phyloP scores from a whole-genome alignment of 2,329 filamentous ascomycete species.

The Ascochyta clinopodiicola region DNA sequence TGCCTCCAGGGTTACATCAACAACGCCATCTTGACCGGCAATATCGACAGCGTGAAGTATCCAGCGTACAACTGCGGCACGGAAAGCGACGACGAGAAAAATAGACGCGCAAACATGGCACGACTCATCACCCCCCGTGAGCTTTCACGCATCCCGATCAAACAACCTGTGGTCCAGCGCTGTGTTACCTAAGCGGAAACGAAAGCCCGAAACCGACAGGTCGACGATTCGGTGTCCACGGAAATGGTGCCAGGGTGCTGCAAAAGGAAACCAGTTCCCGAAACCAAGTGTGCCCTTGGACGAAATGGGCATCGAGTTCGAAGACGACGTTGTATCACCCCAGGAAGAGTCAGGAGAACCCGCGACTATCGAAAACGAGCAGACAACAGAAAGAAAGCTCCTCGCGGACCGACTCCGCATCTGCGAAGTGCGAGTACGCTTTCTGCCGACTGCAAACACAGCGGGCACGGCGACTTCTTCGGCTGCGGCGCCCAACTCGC shows the following conservation, averaged over 20 bases:
- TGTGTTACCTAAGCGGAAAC: slow-evolving; percentile 15
- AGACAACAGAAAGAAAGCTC: background rate
- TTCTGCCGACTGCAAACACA: slow-evolving; percentile 1
- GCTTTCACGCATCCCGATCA: background rate
- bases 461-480: slow-evolving; percentile 8
- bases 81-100: background rate
- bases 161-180: background rate
- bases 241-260: slow-evolving; percentile 2
- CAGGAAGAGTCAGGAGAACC: background rate
- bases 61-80: background rate
- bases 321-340: background rate
- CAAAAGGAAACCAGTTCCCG: background rate
- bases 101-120: background rate
- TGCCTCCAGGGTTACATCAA: slow-evolving; percentile 7
- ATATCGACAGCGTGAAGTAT: background rate
- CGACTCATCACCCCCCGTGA: background rate
- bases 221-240: slow-evolving; percentile 3
- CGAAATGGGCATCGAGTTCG: background rate
- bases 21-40: slow-evolving; percentile 1
- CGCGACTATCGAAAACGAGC: background rate
- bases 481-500: background rate
- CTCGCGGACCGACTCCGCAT: background rate
- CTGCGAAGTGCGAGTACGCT: slow-evolving; percentile 9
- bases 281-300: background rate
- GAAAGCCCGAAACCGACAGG: background rate